A percentile compares a stretch with the other conserved stretches of the same genome.
Conservation (phyloP, 1,284 basidiomycete genomes). For the Sporisorium scitamineum region DNA sequence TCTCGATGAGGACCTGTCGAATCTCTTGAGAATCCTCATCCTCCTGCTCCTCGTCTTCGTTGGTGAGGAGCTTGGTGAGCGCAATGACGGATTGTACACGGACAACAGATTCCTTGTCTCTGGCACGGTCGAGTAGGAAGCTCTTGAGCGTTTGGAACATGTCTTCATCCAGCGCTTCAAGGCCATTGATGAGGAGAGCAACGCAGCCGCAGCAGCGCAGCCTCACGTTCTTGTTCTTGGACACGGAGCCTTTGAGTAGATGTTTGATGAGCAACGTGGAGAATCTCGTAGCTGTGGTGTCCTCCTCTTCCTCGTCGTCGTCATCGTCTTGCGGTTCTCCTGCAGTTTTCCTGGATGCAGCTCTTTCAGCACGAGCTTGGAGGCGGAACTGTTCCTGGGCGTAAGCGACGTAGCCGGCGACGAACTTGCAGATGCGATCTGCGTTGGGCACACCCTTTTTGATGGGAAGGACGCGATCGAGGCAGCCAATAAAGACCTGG, state of each 20-base stretch:
- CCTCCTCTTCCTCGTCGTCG: slow-evolving; percentile 76
- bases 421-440: slow-evolving; percentile 86
- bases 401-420: slow-evolving; percentile 82
- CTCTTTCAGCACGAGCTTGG: slow-evolving; percentile 42
- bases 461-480: slow-evolving; percentile 79
- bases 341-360: slow-evolving; percentile 16
- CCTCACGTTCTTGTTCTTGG: slow-evolving; percentile 89
- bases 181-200: slow-evolving; percentile 59
- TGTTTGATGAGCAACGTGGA: slow-evolving; percentile 78
- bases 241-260: slow-evolving; percentile 83
- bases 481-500: slow-evolving; percentile 74
- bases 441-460: slow-evolving; percentile 87
- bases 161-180: slow-evolving; percentile 77
- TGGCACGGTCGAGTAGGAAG: slow-evolving; percentile 80
- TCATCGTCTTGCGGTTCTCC: slow-evolving; percentile 67
- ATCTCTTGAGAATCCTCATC: slow-evolving; percentile 77
- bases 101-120: slow-evolving; percentile 86
- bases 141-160: slow-evolving; percentile 79
- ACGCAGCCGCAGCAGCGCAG: slow-evolving; percentile 84
- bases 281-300: slow-evolving; percentile 81
- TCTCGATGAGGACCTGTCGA: slow-evolving; percentile 78
- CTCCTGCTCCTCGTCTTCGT: slow-evolving; percentile 65
- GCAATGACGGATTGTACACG: slow-evolving; percentile 87
- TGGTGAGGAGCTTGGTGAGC: slow-evolving; percentile 83
- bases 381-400: slow-evolving; percentile 59